Evolutionary conservation across 1,284 basidiomycete genomes (phyloP).

Genomic region (Ustilago bromivora): DNA sequence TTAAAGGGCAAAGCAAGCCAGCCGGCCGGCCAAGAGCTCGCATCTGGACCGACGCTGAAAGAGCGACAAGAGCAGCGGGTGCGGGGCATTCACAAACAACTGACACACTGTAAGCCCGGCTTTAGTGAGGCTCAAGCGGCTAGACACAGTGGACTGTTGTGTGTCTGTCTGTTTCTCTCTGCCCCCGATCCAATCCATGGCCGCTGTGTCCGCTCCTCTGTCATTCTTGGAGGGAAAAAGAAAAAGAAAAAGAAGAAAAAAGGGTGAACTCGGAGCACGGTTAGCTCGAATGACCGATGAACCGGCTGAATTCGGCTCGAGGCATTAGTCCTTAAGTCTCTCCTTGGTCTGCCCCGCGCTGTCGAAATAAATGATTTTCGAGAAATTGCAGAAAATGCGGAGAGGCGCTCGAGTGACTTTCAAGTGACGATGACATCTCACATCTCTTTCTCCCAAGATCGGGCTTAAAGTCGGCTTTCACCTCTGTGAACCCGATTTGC

Average conservation of each 20-base stretch:
- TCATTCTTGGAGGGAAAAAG: neutral
- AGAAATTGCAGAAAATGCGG: neutral
- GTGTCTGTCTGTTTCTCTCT: neutral
- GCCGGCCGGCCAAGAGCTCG: conserved; percentile 5
- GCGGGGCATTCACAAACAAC: conserved; percentile 1
- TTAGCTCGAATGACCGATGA: conserved; percentile 28
- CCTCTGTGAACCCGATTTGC: neutral
- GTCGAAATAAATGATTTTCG: neutral
- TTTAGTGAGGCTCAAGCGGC: neutral
- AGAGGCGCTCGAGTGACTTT: neutral
- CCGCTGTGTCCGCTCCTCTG: conserved; percentile 14
- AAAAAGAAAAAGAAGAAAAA: neutral
- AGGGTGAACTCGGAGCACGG: conserved; percentile 20
- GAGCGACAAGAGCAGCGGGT: neutral
- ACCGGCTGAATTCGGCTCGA: conserved; percentile 42
- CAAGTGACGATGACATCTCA: conserved; percentile 1
- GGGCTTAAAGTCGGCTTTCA: neutral
- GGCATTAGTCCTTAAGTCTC: neutral
- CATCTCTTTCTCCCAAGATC: neutral
- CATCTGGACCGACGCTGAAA: conserved; percentile 9
- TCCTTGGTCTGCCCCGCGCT: conserved; percentile 11
- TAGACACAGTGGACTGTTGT: neutral
- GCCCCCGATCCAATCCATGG: neutral
- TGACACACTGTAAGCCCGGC: too few relatives aligned
- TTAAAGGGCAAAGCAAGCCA: conserved; percentile 1